Base-by-base conservation (phyloP, 805 yeast genomes). In the Cyberlindnera amylophila region DNA sequence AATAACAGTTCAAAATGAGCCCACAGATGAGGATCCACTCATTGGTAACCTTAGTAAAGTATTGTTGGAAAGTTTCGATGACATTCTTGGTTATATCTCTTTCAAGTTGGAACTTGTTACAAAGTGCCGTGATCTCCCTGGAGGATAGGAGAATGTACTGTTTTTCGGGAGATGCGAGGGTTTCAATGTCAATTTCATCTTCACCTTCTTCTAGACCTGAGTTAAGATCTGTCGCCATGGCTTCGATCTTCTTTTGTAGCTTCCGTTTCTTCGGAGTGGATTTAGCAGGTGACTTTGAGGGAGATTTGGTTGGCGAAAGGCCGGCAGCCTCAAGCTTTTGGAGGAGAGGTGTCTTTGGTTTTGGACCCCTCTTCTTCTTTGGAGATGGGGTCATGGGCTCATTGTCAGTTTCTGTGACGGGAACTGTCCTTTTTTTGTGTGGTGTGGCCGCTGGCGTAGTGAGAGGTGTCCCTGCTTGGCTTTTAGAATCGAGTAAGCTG, bases 11-110 rank as follows among this genome's bases (percentile, higher is more conserved):
- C 28, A 81, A 67, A 1, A 82, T 70, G 47, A 84, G 56, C 0
- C 90, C 90, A 57, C 86, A 80, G 3, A 83, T 75, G 17, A 84
- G 58, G 7, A 79, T 77, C 88, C 89, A 83, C 31, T 81, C 82
- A 44, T 75, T 78, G 28, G 73, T 73, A 31, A 81, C 72, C 49
- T 77, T 76, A 34, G 71, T 69, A 36, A 72, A 69, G 53, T 77
- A 76, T 4, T 66, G 59, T 31, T 69, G 62, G 50, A 72, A 82
- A 1, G 79, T 72, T 32, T 70, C 71, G 9, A 81, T 45, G 35
- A 84, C 66, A 28, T 66, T 61, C 19, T 67, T 64, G 0, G 86
- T 77, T 2, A 74, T 64, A 0, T 70, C 68, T 16, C 70, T 63
- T 0, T 86, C 86, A 18, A 84, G 64, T 55, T 79, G 77, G 55